phyloP scores from a whole-genome alignment of 768 basidiomycete species.

The Botryobasidium botryosum region DNA sequence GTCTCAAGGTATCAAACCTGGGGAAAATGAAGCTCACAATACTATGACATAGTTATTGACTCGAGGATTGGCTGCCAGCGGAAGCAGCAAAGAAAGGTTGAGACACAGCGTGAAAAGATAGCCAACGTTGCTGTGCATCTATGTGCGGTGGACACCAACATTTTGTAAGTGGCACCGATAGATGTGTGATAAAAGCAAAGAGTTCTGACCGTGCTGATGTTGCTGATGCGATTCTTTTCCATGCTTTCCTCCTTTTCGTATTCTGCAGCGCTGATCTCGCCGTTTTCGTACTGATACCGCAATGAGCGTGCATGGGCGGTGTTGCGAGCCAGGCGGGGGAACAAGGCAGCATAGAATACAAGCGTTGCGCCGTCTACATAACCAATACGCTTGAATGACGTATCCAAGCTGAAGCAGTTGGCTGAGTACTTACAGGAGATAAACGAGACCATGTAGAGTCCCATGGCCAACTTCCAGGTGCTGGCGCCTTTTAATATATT shows the following conservation, averaged over 20 bases:
- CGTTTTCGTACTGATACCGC: constrained; percentile 37
- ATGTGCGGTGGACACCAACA: background rate
- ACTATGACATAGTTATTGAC: constrained; percentile 63
- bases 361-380: constrained; percentile 45
- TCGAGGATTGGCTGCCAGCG: constrained; percentile 36
- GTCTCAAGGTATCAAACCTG: background rate
- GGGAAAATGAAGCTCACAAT: constrained; percentile 28
- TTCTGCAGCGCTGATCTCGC: constrained; percentile 40
- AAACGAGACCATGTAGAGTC: constrained; percentile 61
- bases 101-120: constrained; percentile 47
- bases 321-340: constrained; percentile 69
- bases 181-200: background rate
- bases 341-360: constrained; percentile 63
- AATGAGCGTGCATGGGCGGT: constrained; percentile 44
- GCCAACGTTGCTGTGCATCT: constrained; percentile 66
- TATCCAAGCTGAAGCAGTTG: background rate
- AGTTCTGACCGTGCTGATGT: constrained; percentile 52
- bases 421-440: constrained; percentile 30
- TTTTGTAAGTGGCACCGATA: background rate
- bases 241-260: constrained; percentile 62
- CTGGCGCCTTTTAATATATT: constrained; percentile 29
- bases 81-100: constrained; percentile 54
- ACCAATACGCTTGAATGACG: background rate
- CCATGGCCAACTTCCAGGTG: constrained; percentile 65
- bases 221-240: constrained; percentile 74